Evolutionary conservation across 2,329 filamentous ascomycete species (phyloP).

Genomic region (Thermothelomyces thermophilus): DNA sequence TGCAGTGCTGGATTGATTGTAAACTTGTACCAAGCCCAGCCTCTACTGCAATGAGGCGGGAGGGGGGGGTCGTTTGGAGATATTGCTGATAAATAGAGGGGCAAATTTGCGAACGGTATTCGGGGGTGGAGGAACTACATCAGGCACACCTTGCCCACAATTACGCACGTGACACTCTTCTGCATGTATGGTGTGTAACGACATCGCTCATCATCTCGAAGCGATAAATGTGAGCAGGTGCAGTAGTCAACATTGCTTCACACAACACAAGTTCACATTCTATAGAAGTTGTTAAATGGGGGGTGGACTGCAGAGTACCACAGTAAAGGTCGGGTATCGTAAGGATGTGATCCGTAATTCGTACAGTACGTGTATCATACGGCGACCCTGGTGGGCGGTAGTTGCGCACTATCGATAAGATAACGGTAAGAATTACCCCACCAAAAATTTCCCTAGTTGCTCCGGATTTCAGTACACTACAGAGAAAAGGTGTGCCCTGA

Average conservation of each 20-base stretch:
- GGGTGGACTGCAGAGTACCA: too few relatives aligned
- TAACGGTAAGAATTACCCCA: constrained; percentile 24
- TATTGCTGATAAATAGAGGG: constrained; percentile 35
- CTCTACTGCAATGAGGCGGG: not conserved
- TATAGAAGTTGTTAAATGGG: too few relatives aligned
- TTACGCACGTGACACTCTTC: not conserved
- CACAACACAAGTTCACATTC: too few relatives aligned
- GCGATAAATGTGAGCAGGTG: too few relatives aligned
- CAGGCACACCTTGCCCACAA: not conserved
- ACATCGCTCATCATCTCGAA: too few relatives aligned
- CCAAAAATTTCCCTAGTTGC: constrained; percentile 24
- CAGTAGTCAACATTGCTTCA: too few relatives aligned
- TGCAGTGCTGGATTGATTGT: not conserved
- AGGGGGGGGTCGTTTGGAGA: constrained; percentile 14
- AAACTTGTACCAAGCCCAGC: not conserved
- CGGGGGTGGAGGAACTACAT: not conserved
- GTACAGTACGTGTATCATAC: not conserved
- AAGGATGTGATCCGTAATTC: too few relatives aligned
- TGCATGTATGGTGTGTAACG: too few relatives aligned
- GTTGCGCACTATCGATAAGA: constrained; percentile 6
- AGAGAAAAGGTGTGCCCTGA: too few relatives aligned
- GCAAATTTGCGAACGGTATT: constrained; percentile 34
- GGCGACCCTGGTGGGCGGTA: not conserved
- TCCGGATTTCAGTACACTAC: constrained; percentile 4
- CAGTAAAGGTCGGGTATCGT: too few relatives aligned